A percentile compares a stretch with the other conserved stretches of the same genome.
Evolutionary conservation across 2,329 filamentous ascomycete species (phyloP).

Genomic region (Boeremia lycopersici): DNA sequence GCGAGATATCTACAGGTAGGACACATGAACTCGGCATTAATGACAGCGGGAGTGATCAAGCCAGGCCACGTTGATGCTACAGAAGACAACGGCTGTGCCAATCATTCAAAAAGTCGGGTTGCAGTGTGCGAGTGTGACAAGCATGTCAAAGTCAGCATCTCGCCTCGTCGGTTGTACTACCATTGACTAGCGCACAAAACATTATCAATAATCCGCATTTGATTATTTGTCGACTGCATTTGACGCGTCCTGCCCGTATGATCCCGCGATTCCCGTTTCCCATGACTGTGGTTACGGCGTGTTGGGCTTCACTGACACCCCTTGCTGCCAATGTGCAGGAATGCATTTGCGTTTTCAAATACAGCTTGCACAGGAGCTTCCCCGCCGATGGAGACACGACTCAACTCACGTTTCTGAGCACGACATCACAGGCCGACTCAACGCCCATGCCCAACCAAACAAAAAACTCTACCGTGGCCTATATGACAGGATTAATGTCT

Average conservation of each 20-base stretch:
- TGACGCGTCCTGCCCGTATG: conserved; percentile 36
- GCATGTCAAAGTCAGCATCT: conserved; percentile 38
- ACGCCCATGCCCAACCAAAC: not conserved
- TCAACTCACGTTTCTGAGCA: not conserved
- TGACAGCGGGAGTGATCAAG: conserved; percentile 40
- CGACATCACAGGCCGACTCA: not conserved
- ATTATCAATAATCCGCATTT: conserved; percentile 22
- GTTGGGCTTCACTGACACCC: conserved; percentile 9
- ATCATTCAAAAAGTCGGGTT: conserved; percentile 2
- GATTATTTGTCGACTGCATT: conserved; percentile 28
- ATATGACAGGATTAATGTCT: no score
- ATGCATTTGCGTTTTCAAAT: conserved; percentile 1
- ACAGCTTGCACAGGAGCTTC: not conserved
- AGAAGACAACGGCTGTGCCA: conserved; percentile 2
- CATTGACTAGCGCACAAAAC: conserved; percentile 31
- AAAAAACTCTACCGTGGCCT: not conserved
- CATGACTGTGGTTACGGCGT: conserved; percentile 18
- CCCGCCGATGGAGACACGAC: not conserved
- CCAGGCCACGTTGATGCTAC: conserved; percentile 36
- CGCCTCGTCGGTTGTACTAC: conserved; percentile 28
- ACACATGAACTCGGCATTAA: conserved; percentile 26
- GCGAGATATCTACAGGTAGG: conserved; percentile 40
- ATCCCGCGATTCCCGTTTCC: conserved; percentile 38
- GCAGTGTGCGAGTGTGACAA: conserved; percentile 33
- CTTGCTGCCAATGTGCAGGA: conserved; percentile 10